Evolutionary conservation across 306 rosid genomes (phyloP).

Genomic region (peach (Prunus persica)): Prunus_persica_NCBIv2 NC_034014.1:2515001-2515500

Average conservation of each 20-base stretch:
- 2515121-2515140: background rate
- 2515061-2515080: no score
- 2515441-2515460: background rate
- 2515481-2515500: no score
- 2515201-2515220: background rate
- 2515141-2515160: background rate
- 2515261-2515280: slow-evolving; percentile 43
- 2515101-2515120: background rate
- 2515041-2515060: no score
- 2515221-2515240: no score
- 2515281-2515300: slow-evolving; percentile 7
- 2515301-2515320: slow-evolving; percentile 21
- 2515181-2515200: slow-evolving; percentile 7
- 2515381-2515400: slow-evolving; percentile 97
- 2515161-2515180: slow-evolving; percentile 35
- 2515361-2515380: slow-evolving; percentile 74
- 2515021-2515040: no score
- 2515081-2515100: no score
- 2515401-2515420: slow-evolving; percentile 93
- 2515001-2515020: background rate
- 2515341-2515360: slow-evolving; percentile 98
- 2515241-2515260: slow-evolving; percentile 33
- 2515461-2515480: no score
- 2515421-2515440: slow-evolving; percentile 6
- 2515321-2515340: slow-evolving; percentile 82